Base-by-base conservation (phyloP, 2,329 filamentous ascomycete genomes). In the Pseudocercospora ulei region DNA sequence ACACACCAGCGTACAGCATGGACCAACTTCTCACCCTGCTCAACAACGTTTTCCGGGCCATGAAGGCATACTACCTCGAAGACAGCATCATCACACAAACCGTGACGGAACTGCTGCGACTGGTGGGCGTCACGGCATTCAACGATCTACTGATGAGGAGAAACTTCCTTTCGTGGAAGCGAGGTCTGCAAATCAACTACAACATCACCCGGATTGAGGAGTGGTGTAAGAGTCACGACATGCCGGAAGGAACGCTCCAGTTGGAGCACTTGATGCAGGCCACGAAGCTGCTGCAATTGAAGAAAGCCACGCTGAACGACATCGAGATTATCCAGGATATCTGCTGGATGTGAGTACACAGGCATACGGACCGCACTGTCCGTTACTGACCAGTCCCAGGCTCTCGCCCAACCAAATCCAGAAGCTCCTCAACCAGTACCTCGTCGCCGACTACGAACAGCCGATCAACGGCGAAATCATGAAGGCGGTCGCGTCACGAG, bases 321-420 rank as follows among this genome's bases (percentile, higher is more conserved):
- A 98, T 98, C 56, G 90, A 98, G 66, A 98, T 98, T 56, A 98
- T 98, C 57, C 90, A 98, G 68, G 90, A 98, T 62, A 98, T 98
- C 56, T 98, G 90, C 74, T 96, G 88, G 88, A 96, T 96, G 88
- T 92, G 68, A 77, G 83, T 75, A 31, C 23, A 14, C n/a, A n/a
- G 2, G 7, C 7, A 17, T 25, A 23, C 5, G 17, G 30, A 19
- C 14, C 7, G 16, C 4, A 7, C 30, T 12, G n/a, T 18, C 28
- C 3, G 18, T 38, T 27, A 43, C 48, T 52, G 33, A 50, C 47
- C 27, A 34, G n/a, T 19, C 30, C 9, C 46, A 90, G 83, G 83
- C 75, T 98, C 37, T 95, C 88, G 1, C 90, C 90, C 36, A 96
- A 95, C 65, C 90, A 98, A 64, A 98, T 98, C 48, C 90, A 98